Conservation (phyloP, 129 eudicot species). For the Rutidosis leptorrhynchoides region DNA sequence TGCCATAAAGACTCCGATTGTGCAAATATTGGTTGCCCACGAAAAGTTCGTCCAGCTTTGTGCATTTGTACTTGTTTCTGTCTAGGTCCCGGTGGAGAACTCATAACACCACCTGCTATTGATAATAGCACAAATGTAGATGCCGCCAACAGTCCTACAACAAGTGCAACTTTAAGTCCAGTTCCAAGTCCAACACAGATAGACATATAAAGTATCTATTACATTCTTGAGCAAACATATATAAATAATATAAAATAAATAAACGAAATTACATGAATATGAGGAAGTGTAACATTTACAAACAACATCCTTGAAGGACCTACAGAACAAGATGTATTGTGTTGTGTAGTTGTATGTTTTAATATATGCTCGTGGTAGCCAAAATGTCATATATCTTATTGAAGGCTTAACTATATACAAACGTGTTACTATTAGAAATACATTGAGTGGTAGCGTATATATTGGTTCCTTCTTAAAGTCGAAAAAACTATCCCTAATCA, state of each 20-base stretch:
- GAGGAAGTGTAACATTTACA: neutral
- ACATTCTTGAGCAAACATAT: no score
- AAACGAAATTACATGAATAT: neutral
- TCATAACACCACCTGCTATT: neutral
- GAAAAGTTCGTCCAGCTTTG: no score
- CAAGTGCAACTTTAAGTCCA: no score
- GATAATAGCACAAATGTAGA: neutral
- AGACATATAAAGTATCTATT: no score
- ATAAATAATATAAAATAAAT: no score
- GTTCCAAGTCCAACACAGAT: no score
- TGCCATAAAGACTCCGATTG: no score
- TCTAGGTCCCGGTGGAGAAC: neutral
- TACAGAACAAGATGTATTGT: constrained; percentile 3
- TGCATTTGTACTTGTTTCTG: no score
- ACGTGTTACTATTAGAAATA: neutral
- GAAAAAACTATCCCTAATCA: constrained; percentile 10
- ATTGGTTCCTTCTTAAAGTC: neutral
- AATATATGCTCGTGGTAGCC: constrained; percentile 8
- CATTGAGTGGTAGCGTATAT: neutral
- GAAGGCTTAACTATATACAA: constrained; percentile 11
- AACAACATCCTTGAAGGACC: neutral
- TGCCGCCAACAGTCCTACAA: no score
- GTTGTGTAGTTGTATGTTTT: neutral
- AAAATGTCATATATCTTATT: constrained; percentile 4
- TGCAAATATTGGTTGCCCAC: no score